Base-by-base conservation (phyloP, 371 early-diverging fungal species). In the Gilbertella persicaria region DNA sequence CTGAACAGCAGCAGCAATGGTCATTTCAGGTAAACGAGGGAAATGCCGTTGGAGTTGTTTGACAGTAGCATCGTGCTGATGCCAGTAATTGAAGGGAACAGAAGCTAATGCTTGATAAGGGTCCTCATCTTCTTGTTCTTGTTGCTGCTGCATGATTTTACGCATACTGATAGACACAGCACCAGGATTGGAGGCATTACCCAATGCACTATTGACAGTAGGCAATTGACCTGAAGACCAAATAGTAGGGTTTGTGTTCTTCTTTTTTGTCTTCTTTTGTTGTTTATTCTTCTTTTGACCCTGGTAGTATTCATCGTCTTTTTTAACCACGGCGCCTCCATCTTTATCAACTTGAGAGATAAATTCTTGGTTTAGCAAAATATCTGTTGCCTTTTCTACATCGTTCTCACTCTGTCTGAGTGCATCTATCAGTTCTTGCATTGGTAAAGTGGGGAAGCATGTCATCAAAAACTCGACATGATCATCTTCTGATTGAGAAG, bases 61-160 rank as follows among this genome's bases (percentile, higher is more conserved):
- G 4, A 63, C 35, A 5, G 30, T 36, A 3, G 30, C 43, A 25
- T 73, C 67, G 36, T 71, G 68, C 30, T 73, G 73, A 6, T 67
- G 67, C 77, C 77, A 77, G 7, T 53, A 54, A 39, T 77, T 77
- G 30, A 66, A 65, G 0, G 70, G 64, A 1, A 68, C 45, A 20
- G 62, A 46, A 2, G 67, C 66, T 20, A 66, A 16, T 7, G 52
- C 54, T n/a, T 20, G 39, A 38, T 40, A 55, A 0, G 20, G 8
- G 19, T 48, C 44, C 7, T 36, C 8, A 20, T 41, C 41, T 19
- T 55, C 44, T 38, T 42, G 49, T n/a, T 62, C 53, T 26, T 56
- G 20, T 37, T 53, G 29, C 38, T 36, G 39, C 7, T 46, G 44
- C 52, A 46, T 37, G 30, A 44, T 30, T 7, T 24, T 21, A 9